These are phyloP conservation scores for Teunomyces stri DNA, from an alignment of 805 yeast species.

Conservation along the genomic window DNA sequence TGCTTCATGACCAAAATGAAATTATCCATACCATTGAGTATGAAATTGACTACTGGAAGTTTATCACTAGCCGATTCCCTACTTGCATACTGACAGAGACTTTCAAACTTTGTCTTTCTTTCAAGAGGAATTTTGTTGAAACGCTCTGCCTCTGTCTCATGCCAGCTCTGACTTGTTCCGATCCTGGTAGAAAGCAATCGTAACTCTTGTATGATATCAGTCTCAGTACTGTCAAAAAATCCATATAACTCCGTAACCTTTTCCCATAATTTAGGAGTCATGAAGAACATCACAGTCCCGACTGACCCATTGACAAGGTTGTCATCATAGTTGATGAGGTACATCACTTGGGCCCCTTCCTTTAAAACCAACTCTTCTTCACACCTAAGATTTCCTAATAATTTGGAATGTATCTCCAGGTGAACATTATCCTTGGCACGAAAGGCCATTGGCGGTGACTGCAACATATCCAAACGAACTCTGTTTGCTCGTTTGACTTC, in stretches of 20 bases:
- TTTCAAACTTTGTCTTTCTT: slow-evolving; percentile 20
- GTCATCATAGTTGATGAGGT: slow-evolving; percentile 71
- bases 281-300: slow-evolving; percentile 68
- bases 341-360: slow-evolving; percentile 92
- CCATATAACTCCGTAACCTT: slow-evolving; percentile 25
- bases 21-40: slow-evolving; percentile 28
- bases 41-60: slow-evolving; percentile 49
- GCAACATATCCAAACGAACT: slow-evolving; percentile 36
- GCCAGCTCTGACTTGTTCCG: slow-evolving; percentile 19
- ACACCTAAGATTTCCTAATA: slow-evolving; percentile 69
- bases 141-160: slow-evolving; percentile 13
- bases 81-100: slow-evolving; percentile 20
- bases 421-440: slow-evolving; percentile 35
- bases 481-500: slow-evolving; percentile 81
- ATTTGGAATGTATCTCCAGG: slow-evolving; percentile 18
- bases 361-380: slow-evolving; percentile 62
- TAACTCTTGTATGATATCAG: slow-evolving; percentile 22
- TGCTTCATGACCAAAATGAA: slow-evolving; percentile 34
- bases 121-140: slow-evolving; percentile 23
- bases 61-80: slow-evolving; percentile 18
- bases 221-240: slow-evolving; percentile 13
- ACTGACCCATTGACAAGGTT: slow-evolving; percentile 89
- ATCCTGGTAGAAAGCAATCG: slow-evolving; percentile 20
- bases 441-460: slow-evolving; percentile 46
- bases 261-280: slow-evolving; percentile 23